Evolutionary conservation across 2,329 filamentous ascomycete genomes (phyloP).

Genomic region (Westerdykella aurantiaca): DNA sequence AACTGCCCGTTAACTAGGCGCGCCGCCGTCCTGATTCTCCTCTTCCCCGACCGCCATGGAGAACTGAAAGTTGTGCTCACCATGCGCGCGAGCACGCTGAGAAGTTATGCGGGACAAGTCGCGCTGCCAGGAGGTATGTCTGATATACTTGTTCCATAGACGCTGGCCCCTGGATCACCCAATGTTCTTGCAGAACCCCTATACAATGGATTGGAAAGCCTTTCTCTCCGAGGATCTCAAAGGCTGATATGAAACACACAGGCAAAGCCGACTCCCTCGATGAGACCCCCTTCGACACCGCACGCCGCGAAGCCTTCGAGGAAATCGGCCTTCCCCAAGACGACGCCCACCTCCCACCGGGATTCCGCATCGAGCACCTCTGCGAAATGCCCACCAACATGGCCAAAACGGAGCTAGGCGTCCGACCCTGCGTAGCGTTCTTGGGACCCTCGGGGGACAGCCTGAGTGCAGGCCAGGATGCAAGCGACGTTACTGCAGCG

Average conservation of each 20-base stretch:
- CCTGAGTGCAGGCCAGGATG: background rate
- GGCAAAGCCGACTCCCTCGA: slow-evolving; percentile 51
- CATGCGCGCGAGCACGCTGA: slow-evolving; percentile 54
- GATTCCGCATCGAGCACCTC: slow-evolving; percentile 81
- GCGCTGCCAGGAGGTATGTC: slow-evolving; percentile 72
- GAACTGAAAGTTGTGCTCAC: slow-evolving; percentile 65
- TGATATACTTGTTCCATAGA: background rate
- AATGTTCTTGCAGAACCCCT: background rate
- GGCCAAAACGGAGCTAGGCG: slow-evolving; percentile 47
- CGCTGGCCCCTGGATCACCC: background rate
- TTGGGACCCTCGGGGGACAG: slow-evolving; percentile 43
- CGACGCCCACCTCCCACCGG: slow-evolving; percentile 62
- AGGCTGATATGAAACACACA: slow-evolving; percentile 11
- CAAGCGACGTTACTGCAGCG: slow-evolving; percentile 22
- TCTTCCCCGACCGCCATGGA: slow-evolving; percentile 78
- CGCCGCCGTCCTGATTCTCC: slow-evolving; percentile 79
- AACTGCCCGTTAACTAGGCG: slow-evolving; percentile 57
- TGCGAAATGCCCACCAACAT: slow-evolving; percentile 66
- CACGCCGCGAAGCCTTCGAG: slow-evolving; percentile 82
- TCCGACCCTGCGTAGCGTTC: slow-evolving; percentile 53
- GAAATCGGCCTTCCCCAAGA: slow-evolving; percentile 83
- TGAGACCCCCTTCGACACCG: slow-evolving; percentile 67
- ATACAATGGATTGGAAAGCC: too few species aligned
- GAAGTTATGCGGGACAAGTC: slow-evolving; percentile 66
- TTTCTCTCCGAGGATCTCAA: background rate